Conservation (phyloP, 2,329 filamentous ascomycete genomes). For the Arthrinium puccinioides region DNA sequence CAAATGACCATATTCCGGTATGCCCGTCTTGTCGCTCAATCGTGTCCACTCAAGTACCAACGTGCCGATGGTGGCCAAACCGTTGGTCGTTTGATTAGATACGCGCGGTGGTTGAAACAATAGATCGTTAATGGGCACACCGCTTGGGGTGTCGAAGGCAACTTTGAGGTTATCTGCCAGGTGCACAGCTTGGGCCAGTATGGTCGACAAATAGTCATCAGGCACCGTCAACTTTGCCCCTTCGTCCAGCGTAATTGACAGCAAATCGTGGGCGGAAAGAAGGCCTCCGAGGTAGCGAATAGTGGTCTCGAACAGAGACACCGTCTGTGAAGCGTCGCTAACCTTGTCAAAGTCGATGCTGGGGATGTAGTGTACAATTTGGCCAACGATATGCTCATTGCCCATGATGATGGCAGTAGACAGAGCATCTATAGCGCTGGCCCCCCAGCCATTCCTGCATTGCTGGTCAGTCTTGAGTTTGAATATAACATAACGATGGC, state of each 20-base stretch:
- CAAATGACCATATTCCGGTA: constrained; percentile 58
- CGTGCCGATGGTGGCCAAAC: constrained; percentile 69
- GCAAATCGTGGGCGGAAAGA: constrained; percentile 65
- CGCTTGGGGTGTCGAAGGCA: constrained; percentile 69
- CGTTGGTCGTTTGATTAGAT: constrained; percentile 51
- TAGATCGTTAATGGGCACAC: constrained; percentile 66
- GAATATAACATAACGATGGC: neutral
- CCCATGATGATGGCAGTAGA: constrained; percentile 75
- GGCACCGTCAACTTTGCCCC: too few species aligned
- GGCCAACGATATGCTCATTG: constrained; percentile 56
- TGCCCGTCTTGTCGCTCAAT: constrained; percentile 66
- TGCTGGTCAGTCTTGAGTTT: neutral
- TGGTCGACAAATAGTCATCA: too few species aligned
- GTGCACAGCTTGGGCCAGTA: constrained; percentile 60
- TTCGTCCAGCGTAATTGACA: too few species aligned
- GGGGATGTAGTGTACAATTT: constrained; percentile 65
- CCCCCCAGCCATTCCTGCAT: constrained; percentile 76
- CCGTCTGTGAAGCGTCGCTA: constrained; percentile 29
- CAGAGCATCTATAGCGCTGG: constrained; percentile 73
- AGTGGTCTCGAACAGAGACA: constrained; percentile 84
- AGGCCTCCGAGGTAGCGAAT: constrained; percentile 82
- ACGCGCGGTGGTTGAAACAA: constrained; percentile 45
- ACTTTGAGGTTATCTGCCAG: constrained; percentile 69
- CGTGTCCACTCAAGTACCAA: constrained; percentile 80
- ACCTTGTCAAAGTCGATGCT: constrained; percentile 65